phyloP scores from a whole-genome alignment of 2,329 filamentous ascomycete species.

The Kalaharituber pfeilii region DNA sequence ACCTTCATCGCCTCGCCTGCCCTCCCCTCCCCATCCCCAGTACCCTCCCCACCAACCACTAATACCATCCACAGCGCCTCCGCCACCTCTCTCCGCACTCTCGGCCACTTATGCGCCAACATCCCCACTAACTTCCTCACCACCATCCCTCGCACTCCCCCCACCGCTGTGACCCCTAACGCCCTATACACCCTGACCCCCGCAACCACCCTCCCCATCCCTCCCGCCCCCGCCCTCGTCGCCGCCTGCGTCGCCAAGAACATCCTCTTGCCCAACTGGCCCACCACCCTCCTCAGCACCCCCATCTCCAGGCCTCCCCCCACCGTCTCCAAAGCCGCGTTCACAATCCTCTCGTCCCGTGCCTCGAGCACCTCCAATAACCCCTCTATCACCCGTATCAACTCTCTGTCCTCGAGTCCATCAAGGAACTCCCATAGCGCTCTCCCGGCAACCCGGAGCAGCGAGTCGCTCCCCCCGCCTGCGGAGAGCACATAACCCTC shows the following conservation, averaged over 20 bases:
- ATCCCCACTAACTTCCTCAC: constrained; percentile 33
- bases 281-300: constrained; percentile 29
- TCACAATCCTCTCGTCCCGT: constrained; percentile 46
- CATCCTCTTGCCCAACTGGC: constrained; percentile 48
- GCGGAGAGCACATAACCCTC: constrained; percentile 55
- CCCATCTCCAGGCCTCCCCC: constrained; percentile 30
- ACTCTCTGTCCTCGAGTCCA: constrained; percentile 22
- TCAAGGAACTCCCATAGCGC: constrained; percentile 40
- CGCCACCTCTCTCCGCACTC: constrained; percentile 43
- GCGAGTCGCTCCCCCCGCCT: constrained; percentile 58
- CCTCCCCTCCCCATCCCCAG: constrained; percentile 22
- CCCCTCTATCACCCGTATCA: constrained; percentile 14
- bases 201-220: constrained; percentile 63
- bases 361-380: constrained; percentile 4
- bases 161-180: constrained; percentile 33
- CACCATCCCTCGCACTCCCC: constrained; percentile 5
- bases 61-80: constrained; percentile 36
- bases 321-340: constrained; percentile 59
- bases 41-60: constrained; percentile 27
- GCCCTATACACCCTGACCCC: constrained; percentile 64
- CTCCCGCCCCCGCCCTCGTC: constrained; percentile 59
- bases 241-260: constrained; percentile 58
- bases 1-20: constrained; percentile 16
- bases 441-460: constrained; percentile 50
- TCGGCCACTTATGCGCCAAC: constrained; percentile 67